Evolutionary conservation across 2,329 filamentous ascomycete genomes (phyloP), one percentile per base, ranked within the genome.

Genomic region (Aspergillus thermomutatus): DNA sequence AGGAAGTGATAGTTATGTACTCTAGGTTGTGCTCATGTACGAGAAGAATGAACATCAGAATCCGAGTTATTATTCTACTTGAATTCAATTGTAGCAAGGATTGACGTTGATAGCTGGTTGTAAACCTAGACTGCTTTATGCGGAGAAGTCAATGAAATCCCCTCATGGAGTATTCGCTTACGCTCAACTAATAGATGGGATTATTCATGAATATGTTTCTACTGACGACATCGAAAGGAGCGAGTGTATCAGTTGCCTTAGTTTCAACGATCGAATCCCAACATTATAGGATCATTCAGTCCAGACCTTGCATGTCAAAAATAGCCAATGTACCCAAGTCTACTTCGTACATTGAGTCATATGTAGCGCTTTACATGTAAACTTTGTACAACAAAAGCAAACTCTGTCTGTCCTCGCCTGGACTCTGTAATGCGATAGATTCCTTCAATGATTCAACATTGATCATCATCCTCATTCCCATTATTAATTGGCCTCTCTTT

Each of bases 401-500:
- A 6, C 4, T 17, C 31, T n/a, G n/a, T n/a, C n/a, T n/a, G n/a
- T n/a, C n/a, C n/a, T n/a, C n/a, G n/a, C n/a, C n/a, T n/a, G n/a
- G n/a, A 6, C 4, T 17, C 31, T 17, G 31, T 37, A 17, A 37
- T 37, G 31, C 31, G 31, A 37, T 37, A 17, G 4, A 37, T 37
- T 14, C 31, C 31, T 37, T 37, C 31, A n/a, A 37, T 14, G 14
- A 37, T 37, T 37, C 26, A 23, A 37, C 21, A 40, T 54, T 49
- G 49, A 37, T 46, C 27, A 50, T 49, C 49, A 26, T 40, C 4
- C 43, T 46, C 46, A 11, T 53, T 48, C 41, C 50, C 37, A 50
- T 28, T 51, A 49, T 27, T 23, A 45, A 40, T 55, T 47, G 46
- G 45, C 25, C 52, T 50, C 41, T 45, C 14, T 40, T 43, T 55